Base-by-base conservation (phyloP, 495 filamentous ascomycete species). In the Penicillium herquei region DNA sequence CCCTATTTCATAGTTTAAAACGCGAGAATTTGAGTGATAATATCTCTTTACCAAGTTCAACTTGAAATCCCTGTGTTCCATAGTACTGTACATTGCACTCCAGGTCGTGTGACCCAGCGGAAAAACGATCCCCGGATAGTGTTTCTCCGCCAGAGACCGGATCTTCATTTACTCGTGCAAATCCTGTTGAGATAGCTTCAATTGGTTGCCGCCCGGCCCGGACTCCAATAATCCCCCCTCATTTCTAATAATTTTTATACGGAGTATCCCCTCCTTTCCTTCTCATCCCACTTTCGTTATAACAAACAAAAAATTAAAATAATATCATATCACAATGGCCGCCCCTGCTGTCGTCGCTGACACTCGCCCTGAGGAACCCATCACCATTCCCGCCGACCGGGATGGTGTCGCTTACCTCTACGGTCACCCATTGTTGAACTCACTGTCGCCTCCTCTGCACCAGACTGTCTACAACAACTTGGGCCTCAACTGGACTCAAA, bases 361-460 rank as follows among this genome's bases (percentile, higher is more conserved):
- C 44, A 51, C 40, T 18, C 59, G 52, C 52, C 41, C 61, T 17
- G 71, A 73, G 67, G 73, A 77, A 48, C 70, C 65, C 51, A 78
- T 75, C 57, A 41, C 65, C 53, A 68, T 55, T 47, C 73, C 73
- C 44, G 47, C 55, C 7, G 43, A 76, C 46, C 62, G 65, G 31
- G 70, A 75, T 60, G 70, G 73, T 33, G 66, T 76, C 18, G 71
- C 73, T 57, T 76, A 76, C 50, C 69, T 80, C 7, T 80, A 78
- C 62, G 76, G 77, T 39, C 75, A 83, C 64, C 82, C 81, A 0
- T 78, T 85, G 30, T 69, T 83, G 7, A 86, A 88, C 63, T 89
- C 86, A n/a, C 74, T 88, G 66, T 88, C 85, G 10, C 87, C 87
- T 1, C 77, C 85, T 14, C 77, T 91, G 10, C 87, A 90, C 67